phyloP scores from a whole-genome alignment of 2,329 filamentous ascomycete genomes.

The Colletotrichum musicola region DNA sequence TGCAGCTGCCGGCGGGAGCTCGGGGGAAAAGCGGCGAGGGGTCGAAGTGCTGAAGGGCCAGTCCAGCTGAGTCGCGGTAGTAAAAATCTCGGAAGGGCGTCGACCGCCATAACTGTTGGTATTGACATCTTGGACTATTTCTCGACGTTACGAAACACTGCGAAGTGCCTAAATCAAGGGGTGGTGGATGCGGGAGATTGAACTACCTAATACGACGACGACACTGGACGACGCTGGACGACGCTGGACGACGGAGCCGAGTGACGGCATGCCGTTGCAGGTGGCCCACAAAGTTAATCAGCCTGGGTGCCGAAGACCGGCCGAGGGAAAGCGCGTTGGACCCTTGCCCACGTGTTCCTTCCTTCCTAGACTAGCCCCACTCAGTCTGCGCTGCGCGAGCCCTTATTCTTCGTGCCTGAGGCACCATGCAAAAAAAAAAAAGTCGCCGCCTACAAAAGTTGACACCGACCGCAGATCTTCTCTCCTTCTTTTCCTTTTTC shows the following conservation, averaged over 20 bases:
- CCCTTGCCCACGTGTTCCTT: not conserved
- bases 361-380: not conserved
- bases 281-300: constrained; percentile 25
- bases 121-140: constrained; percentile 44
- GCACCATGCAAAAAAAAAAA: constrained; percentile 9
- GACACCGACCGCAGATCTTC: constrained; percentile 20
- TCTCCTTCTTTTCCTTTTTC: constrained; percentile 45
- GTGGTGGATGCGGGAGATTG: constrained; percentile 10
- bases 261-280: constrained; percentile 37
- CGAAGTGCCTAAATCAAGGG: not conserved
- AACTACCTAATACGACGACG: not conserved
- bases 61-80: constrained; percentile 69
- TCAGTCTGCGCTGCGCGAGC: not conserved
- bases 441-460: constrained; percentile 32
- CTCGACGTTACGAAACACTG: not conserved
- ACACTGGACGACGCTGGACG: too few species aligned
- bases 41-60: constrained; percentile 45
- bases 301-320: too few species aligned
- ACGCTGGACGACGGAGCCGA: not conserved
- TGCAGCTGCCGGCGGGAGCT: constrained; percentile 38
- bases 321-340: not conserved
- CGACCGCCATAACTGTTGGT: constrained; percentile 47
- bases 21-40: constrained; percentile 44
- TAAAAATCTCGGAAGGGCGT: constrained; percentile 65
- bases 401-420: constrained; percentile 15